A percentile compares a stretch with the other conserved stretches of the same genome.
Conservation (phyloP, 2,329 filamentous ascomycete species). For the Cladobotryum mycophilum region DNA sequence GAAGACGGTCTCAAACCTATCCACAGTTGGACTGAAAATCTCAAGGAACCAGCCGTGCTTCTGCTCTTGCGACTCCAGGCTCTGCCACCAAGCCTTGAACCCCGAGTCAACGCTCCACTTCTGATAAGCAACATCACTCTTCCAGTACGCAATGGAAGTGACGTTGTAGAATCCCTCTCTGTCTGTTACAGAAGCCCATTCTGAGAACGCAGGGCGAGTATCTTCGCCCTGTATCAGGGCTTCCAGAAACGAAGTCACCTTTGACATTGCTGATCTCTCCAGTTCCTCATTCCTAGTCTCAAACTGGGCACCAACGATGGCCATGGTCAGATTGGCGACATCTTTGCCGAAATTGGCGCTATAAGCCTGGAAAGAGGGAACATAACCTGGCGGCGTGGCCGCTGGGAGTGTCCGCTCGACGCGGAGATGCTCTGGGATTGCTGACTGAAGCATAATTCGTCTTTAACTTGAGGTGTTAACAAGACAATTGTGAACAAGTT, state of each 20-base stretch:
- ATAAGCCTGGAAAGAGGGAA: slow-evolving; percentile 14
- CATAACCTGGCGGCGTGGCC: slow-evolving; percentile 10
- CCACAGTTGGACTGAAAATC: slow-evolving; percentile 33
- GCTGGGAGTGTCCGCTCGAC: slow-evolving; percentile 8
- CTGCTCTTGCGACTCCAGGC: slow-evolving; percentile 1
- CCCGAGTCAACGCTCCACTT: slow-evolving; percentile 8
- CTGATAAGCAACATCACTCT: slow-evolving; percentile 3
- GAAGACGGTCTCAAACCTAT: slow-evolving; percentile 39
- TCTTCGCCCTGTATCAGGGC: background rate
- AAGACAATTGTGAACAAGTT: background rate
- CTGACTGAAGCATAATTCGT: background rate
- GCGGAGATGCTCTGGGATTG: slow-evolving; percentile 14
- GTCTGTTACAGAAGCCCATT: slow-evolving; percentile 14
- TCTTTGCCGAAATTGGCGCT: slow-evolving; percentile 13
- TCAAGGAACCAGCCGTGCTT: slow-evolving; percentile 37
- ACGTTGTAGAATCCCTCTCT: slow-evolving; percentile 13
- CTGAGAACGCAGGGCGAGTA: slow-evolving; percentile 7
- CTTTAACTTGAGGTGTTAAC: background rate
- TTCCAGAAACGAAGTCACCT: slow-evolving; percentile 10
- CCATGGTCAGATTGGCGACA: slow-evolving; percentile 13
- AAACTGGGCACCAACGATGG: slow-evolving; percentile 15
- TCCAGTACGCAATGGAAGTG: slow-evolving; percentile 7
- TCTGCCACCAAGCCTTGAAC: slow-evolving; percentile 6
- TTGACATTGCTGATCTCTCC: slow-evolving; percentile 4
- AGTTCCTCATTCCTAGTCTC: background rate